Base-by-base conservation (phyloP, 179 eudicot genomes). In the Drosera spatulata region DNA sequence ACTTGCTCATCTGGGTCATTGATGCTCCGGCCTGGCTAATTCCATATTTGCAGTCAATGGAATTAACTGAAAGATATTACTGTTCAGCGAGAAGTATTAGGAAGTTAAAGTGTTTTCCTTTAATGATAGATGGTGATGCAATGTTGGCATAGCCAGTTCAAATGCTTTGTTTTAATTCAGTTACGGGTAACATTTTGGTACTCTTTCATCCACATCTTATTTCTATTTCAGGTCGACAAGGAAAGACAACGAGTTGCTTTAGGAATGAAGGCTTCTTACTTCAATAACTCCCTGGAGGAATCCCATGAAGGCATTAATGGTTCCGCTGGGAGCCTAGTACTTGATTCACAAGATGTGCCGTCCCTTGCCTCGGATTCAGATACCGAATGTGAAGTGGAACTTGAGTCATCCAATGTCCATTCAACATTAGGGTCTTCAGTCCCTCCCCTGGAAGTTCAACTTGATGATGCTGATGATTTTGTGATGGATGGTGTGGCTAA, bases 211-310 rank as follows among this genome's bases (percentile, higher is more conserved):
- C 33, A 22, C 33, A 22, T 22, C 1, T 22, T 22, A 22, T 2
- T 37, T 55, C 4, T 46, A 5, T 10, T 55, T 42, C 69, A 83
- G 89, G 81, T 91, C 70, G 96, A 91, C 66, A 71, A 64, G 66
- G 98, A 91, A 50, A 81, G 82, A 58, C 79, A 78, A 41, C 69
- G 98, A 50, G 64, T 91, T 55, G 79, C 96, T 60, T 84, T 91
- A 61, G 96, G 96, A 64, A 85, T 88, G 96, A 91, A 88, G 76
- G 53, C 70, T 48, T 82, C 96, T 49, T 82, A 85, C 71, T 53
- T 91, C 44, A 49, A 42, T 42, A 77, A 80, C 65, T 66, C 71
- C 46, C 52, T 48, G 42, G 59, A 63, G 55, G 65, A 53, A 47
- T 66, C 73, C 53, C 78, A 72, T 58, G 68, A 69, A 67, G 68